Evolutionary conservation across 2,329 filamentous ascomycete species (phyloP).

Genomic region (Aspergillus fumigatus): DNA sequence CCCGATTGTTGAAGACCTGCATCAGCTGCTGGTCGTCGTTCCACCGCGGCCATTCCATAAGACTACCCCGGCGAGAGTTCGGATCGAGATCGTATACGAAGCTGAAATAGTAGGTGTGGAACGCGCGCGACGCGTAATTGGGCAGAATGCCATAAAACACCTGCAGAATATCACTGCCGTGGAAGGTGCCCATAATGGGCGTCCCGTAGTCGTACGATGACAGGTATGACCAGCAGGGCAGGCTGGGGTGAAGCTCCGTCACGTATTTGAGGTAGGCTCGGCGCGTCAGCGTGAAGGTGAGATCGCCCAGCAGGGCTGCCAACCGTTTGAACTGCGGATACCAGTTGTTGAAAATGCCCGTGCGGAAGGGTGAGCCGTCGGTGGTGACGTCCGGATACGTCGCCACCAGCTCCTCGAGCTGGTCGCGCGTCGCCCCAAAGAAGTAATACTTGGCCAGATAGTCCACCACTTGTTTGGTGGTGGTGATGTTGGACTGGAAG

Average conservation of each 20-base stretch:
- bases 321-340: constrained; percentile 76
- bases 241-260: constrained; percentile 46
- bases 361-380: constrained; percentile 68
- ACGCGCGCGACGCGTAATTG: constrained; percentile 57
- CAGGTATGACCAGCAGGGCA: constrained; percentile 71
- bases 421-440: constrained; percentile 46
- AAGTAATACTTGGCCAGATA: constrained; percentile 63
- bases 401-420: constrained; percentile 54
- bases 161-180: constrained; percentile 64
- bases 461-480: constrained; percentile 51
- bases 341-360: constrained; percentile 62
- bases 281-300: constrained; percentile 68
- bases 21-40: constrained; percentile 47
- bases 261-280: constrained; percentile 57
- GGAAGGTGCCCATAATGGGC: constrained; percentile 70
- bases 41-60: constrained; percentile 54
- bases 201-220: constrained; percentile 67
- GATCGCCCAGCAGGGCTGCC: constrained; percentile 69
- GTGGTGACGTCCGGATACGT: constrained; percentile 57
- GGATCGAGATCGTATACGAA: constrained; percentile 69
- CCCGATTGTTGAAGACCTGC: constrained; percentile 41
- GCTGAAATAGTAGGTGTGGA: constrained; percentile 66
- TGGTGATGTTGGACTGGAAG: constrained; percentile 65
- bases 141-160: constrained; percentile 62
- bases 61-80: constrained; percentile 49